phyloP scores from a whole-genome alignment of 805 yeast species.

The Scheffersomyces lignosus region DNA sequence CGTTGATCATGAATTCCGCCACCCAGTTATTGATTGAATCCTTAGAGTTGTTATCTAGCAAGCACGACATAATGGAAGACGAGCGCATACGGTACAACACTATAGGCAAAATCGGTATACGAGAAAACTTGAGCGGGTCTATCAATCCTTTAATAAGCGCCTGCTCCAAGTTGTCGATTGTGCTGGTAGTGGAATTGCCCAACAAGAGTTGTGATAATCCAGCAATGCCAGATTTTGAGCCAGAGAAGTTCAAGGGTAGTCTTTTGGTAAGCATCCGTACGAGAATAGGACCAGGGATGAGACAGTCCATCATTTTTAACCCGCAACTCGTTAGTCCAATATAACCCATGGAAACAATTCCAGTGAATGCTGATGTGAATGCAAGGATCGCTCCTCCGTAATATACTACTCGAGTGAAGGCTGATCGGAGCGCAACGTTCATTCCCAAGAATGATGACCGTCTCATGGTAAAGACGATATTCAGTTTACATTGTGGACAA shows the following conservation, averaged over 20 bases:
- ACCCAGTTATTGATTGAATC: conserved; percentile 19
- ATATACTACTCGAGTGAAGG: conserved; percentile 20
- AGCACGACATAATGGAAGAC: conserved; percentile 29
- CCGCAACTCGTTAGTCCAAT: conserved; percentile 40
- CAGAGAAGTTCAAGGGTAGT: conserved; percentile 2
- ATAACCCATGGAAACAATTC: conserved; percentile 39
- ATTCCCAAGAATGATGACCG: conserved; percentile 22
- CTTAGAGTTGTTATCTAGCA: conserved; percentile 17
- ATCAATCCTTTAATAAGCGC: conserved; percentile 31
- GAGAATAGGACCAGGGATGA: conserved; percentile 34
- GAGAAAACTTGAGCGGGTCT: conserved; percentile 37
- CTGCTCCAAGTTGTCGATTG: conserved; percentile 24
- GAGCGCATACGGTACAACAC: conserved; percentile 38
- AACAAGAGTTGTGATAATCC: conserved; percentile 8
- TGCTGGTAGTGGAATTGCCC: conserved; percentile 13
- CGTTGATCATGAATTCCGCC: conserved; percentile 34
- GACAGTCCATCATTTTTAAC: conserved; percentile 33
- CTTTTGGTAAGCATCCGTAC: conserved; percentile 23
- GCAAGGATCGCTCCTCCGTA: conserved; percentile 34
- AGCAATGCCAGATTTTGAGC: conserved; percentile 2
- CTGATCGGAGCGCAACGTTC: not conserved
- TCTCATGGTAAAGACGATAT: conserved; percentile 32
- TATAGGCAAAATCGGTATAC: conserved; percentile 40
- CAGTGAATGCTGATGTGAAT: conserved; percentile 40
- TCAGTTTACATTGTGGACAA: conserved; percentile 44